Evolutionary conservation across 768 basidiomycete species (phyloP), one percentile per base, ranked within the genome.

Genomic region (Boletus insuetus): DNA sequence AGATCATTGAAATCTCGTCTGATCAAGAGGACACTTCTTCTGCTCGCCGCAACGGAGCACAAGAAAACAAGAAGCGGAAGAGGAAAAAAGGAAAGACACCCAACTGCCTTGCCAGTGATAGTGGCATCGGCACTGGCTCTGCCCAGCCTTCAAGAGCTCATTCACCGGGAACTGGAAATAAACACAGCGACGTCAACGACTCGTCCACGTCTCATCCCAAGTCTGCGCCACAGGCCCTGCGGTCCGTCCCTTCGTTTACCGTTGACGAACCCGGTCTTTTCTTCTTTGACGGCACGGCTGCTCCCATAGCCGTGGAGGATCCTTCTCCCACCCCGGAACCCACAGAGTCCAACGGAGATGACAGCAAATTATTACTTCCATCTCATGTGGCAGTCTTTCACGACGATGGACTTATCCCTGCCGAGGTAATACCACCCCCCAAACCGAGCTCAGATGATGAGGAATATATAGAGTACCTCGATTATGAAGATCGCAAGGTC

Each of bases 381-480:
- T 71, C 82, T 1, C 89, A 92, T 70, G 90, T 91, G 24, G 78
- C 78, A 9, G 75, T 91, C 7, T 73, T 82, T 17, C 52, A 51
- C 19, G 62, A 58, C 17, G 42, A 64, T 42, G 73, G 53, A 32
- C 64, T 69, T 42, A 68, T 74, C 14, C 75, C 81, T 4, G 69
- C 77, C 29, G 75, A 81, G 54, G 77, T 85, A 19, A 67, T 83
- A 17, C 67, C 75, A 14, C 73, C 79, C 17, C 65, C 74, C 3
- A 63, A 72, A 52, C 29, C 73, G 39, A 67, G 80, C 37, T 74
- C 76, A 14, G 82, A 84, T 20, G 81, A 80, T 10, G 82, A 84
- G 22, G 81, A 82, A 63, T 89, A 82, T 62, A 91, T 93, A 54
- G 83, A 91, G 49, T 91, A 89, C 64, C 75, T 92, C 22, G 88